Conservation (phyloP, 345 rosid genomes). For the Erucastrum elatum region DNA sequence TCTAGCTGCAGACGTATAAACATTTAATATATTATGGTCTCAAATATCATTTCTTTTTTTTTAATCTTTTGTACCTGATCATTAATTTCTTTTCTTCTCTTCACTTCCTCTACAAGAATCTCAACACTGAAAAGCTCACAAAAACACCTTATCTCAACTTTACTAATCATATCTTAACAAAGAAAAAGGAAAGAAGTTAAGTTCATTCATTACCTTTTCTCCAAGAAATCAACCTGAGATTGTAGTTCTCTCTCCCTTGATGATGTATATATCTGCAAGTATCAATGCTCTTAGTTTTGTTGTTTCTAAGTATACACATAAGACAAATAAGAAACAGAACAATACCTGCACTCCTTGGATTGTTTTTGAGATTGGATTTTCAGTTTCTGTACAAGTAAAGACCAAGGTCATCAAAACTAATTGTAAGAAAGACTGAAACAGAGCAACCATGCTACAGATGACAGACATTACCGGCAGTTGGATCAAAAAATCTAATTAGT, state of each 20-base stretch:
- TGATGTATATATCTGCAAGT: constrained; percentile 49
- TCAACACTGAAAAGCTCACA: constrained; percentile 49
- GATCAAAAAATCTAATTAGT: constrained; percentile 67
- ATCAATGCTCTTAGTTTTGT: not conserved
- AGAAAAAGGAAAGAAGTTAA: not conserved
- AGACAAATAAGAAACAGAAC: not conserved
- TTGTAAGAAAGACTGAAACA: constrained; percentile 45
- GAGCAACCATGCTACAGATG: constrained; percentile 29
- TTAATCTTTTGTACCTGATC: constrained; percentile 49
- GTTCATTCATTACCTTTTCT: constrained; percentile 61
- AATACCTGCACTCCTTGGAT: constrained; percentile 27
- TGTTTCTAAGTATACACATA: not conserved
- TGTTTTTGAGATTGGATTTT: constrained; percentile 5
- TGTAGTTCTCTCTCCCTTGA: constrained; percentile 68
- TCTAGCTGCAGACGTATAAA: constrained; percentile 21
- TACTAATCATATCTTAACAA: not conserved
- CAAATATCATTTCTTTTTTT: not conserved
- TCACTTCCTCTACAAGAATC: constrained; percentile 71
- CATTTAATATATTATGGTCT: not conserved
- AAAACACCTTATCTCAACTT: constrained; percentile 6
- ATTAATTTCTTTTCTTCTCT: constrained; percentile 62
- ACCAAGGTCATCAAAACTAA: constrained; percentile 5
- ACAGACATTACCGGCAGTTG: constrained; percentile 56
- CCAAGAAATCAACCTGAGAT: constrained; percentile 58
- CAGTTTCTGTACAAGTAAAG: constrained; percentile 18